phyloP scores from a whole-genome alignment of 2,329 filamentous ascomycete species.

The Ramularia collo-cygni region DNA sequence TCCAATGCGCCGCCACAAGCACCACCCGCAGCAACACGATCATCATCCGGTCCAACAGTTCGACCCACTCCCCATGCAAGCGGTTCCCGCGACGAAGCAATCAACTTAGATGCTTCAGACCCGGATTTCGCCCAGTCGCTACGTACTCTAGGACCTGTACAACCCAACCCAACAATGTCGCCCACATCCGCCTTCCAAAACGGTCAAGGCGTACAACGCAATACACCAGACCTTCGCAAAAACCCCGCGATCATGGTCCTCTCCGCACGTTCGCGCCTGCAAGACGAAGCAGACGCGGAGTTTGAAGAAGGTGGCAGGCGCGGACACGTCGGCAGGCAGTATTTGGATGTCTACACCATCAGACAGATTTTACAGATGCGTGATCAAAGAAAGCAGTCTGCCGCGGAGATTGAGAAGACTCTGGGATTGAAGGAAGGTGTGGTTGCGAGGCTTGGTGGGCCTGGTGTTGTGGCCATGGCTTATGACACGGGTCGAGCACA shows the following conservation, averaged over 20 bases:
- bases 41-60: slow-evolving; percentile 35
- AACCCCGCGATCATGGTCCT: slow-evolving; percentile 53
- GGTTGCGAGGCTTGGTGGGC: slow-evolving; percentile 26
- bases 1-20: slow-evolving; percentile 25
- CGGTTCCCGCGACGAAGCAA: slow-evolving; percentile 38
- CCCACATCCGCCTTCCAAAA: slow-evolving; percentile 45
- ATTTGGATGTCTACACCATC: slow-evolving; percentile 39
- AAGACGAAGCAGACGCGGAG: slow-evolving; percentile 49
- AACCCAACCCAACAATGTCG: slow-evolving; percentile 51
- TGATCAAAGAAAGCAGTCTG: slow-evolving; percentile 24
- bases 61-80: slow-evolving; percentile 35
- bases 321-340: slow-evolving; percentile 37
- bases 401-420: slow-evolving; percentile 27
- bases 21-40: slow-evolving; percentile 23
- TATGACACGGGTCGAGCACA: slow-evolving; percentile 25
- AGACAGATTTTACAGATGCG: slow-evolving; percentile 29
- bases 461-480: slow-evolving; percentile 26
- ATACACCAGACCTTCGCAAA: slow-evolving; percentile 30
- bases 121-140: slow-evolving; percentile 74
- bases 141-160: slow-evolving; percentile 54
- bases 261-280: slow-evolving; percentile 44
- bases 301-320: slow-evolving; percentile 38
- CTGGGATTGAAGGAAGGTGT: slow-evolving; percentile 31
- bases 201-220: slow-evolving; percentile 24
- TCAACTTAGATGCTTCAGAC: slow-evolving; percentile 55